Percentiles rank a stretch among this genome's conserved stretches.
These are phyloP conservation scores for Saitozyma podzolica DNA, from an alignment of 768 basidiomycete species.

Conservation along the genomic window DNA sequence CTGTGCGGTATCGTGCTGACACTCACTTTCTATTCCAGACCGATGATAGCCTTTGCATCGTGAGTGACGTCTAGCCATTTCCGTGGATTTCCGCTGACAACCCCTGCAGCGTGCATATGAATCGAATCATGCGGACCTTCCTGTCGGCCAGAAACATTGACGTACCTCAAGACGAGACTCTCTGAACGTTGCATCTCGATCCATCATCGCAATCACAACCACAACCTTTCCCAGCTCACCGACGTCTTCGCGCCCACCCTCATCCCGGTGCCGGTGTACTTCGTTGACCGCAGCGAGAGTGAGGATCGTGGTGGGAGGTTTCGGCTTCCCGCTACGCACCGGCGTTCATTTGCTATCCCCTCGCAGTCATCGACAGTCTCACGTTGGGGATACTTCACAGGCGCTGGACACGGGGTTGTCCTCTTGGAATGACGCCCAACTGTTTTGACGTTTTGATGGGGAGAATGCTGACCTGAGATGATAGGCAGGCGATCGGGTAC, in stretches of 20 bases:
- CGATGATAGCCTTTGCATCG: slow-evolving; percentile 21
- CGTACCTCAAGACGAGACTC: too few relatives aligned
- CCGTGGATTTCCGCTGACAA: neutral
- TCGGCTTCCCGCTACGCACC: slow-evolving; percentile 6
- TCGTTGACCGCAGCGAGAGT: slow-evolving; percentile 25
- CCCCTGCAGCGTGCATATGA: neutral
- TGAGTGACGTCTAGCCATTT: neutral
- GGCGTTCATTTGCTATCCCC: slow-evolving; percentile 51
- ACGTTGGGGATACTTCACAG: slow-evolving; percentile 51
- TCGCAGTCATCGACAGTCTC: slow-evolving; percentile 19
- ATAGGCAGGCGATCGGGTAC: neutral
- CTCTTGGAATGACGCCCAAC: neutral
- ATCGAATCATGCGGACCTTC: slow-evolving; percentile 5
- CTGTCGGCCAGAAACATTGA: neutral
- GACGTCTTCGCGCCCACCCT: slow-evolving; percentile 29
- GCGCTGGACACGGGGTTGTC: slow-evolving; percentile 41
- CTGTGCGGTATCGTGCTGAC: neutral
- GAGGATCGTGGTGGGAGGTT: slow-evolving; percentile 4
- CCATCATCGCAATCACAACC: slow-evolving; percentile 5
- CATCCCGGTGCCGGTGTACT: slow-evolving; percentile 32
- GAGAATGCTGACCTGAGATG: neutral
- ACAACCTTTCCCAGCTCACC: slow-evolving; percentile 14
- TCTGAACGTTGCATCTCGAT: too few relatives aligned
- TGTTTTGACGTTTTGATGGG: neutral
- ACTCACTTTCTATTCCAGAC: slow-evolving; percentile 16